Base-by-base conservation (phyloP, 2,329 filamentous ascomycete species). In the Colletotrichum agaves region DNA sequence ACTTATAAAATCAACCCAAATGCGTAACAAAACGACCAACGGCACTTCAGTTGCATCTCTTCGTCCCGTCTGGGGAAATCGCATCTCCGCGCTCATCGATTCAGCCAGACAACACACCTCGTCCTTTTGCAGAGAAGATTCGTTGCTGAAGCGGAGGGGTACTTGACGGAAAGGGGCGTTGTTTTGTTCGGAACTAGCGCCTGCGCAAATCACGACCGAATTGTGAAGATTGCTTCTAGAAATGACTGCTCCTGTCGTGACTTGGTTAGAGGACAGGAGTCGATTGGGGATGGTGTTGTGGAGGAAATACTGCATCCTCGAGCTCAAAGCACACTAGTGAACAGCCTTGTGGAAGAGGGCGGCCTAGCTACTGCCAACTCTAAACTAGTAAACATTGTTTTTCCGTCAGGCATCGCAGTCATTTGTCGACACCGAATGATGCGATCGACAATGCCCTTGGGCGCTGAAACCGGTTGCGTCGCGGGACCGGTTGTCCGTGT, bases 151-250 rank as follows among this genome's bases (percentile, higher is more conserved):
- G 21, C 46, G 7, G 0, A 49, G 13, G 46, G 0, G 21, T 49
- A 49, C 27, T 2, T 49, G 21, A 49, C 21, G 0, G 46, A 49
- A 0, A 49, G 27, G 1, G 46, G 46, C 21, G 46, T 27, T 5
- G 10, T 49, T 0, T 23, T 49, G 0, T 23, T 49, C 0, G 46
- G 46, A 0, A 49, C 21, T 4, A 49, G 46, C 1, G 46, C 46
- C 0, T 49, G 27, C 27, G 46, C 46, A 0, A 49, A 49, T 3
- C 46, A 31, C 0, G 21, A 31, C 1, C 13, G 13, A n/a, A 49
- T 49, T 1, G 19, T 49, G 0, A 19, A 5, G 0, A 49, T 49
- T 15, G 46, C 46, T 0, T 6, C 5, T 5, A 0, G 27, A 7
- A 31, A 49, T n/a, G 21, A 19, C 0, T 49, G 27, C 21, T 49